Evolutionary conservation across 768 basidiomycete genomes (phyloP).

Genomic region (Suillus luteus): DNA sequence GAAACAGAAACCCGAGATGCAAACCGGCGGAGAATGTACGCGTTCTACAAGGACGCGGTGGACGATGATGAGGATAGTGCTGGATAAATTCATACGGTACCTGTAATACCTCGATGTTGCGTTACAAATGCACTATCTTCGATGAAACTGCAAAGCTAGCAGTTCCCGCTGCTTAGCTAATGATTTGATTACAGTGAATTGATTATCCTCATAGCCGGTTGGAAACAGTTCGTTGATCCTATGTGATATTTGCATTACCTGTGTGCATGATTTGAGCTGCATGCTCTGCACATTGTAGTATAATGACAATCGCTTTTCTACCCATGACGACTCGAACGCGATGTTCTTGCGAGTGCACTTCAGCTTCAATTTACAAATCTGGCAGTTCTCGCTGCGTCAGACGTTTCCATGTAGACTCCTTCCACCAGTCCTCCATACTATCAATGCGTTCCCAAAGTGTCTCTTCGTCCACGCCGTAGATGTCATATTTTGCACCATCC

Average conservation of each 20-base stretch:
- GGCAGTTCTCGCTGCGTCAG: slow-evolving; percentile 83
- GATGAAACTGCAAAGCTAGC: slow-evolving; percentile 52
- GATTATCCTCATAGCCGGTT: neutral
- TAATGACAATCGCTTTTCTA: neutral
- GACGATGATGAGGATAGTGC: slow-evolving; percentile 45
- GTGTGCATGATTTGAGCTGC: neutral
- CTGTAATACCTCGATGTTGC: neutral
- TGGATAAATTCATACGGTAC: slow-evolving; percentile 17
- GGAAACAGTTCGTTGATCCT: neutral
- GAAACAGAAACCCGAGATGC: slow-evolving; percentile 71
- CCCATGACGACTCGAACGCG: neutral
- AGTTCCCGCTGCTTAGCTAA: slow-evolving; percentile 62
- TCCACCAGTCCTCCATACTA: slow-evolving; percentile 91
- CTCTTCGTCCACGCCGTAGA: slow-evolving; percentile 86
- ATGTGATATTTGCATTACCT: neutral
- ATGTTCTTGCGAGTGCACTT: neutral
- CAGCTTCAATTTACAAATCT: slow-evolving; percentile 43
- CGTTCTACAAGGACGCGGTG: slow-evolving; percentile 68
- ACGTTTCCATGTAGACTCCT: slow-evolving; percentile 85
- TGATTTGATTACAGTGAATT: neutral
- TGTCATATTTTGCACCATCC: slow-evolving; percentile 79
- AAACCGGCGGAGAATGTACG: slow-evolving; percentile 83
- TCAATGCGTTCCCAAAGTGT: slow-evolving; percentile 81
- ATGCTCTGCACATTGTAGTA: neutral
- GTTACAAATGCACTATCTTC: neutral